These are phyloP conservation scores for Xerocomus potaroensis DNA, from an alignment of 768 basidiomycete species.

Conservation along the genomic window DNA sequence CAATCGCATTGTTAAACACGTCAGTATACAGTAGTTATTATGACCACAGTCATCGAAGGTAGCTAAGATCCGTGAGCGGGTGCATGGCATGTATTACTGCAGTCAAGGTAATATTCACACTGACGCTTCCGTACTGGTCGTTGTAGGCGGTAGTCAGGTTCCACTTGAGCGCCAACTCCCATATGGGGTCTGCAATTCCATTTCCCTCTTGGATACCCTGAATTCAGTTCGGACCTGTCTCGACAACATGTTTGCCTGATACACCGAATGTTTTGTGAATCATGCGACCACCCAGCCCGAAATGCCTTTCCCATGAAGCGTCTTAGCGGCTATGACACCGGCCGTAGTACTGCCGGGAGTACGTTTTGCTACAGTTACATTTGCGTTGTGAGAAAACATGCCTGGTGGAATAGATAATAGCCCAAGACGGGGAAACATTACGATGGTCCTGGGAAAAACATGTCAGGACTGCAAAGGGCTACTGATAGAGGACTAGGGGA, in stretches of 20 bases:
- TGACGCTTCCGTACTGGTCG: constrained; percentile 39
- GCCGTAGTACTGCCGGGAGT: constrained; percentile 60
- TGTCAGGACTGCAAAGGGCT: no score
- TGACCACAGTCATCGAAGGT: constrained; percentile 52
- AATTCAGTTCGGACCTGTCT: constrained; percentile 60
- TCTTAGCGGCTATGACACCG: constrained; percentile 61
- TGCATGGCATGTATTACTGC: neutral
- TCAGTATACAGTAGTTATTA: constrained; percentile 46
- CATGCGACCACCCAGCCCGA: constrained; percentile 60
- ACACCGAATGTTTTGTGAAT: constrained; percentile 42
- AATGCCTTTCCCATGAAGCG: constrained; percentile 50
- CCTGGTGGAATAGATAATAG: constrained; percentile 1
- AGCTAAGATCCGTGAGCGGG: constrained; percentile 29
- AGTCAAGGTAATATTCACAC: constrained; percentile 30
- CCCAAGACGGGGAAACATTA: neutral
- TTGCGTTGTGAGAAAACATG: constrained; percentile 10
- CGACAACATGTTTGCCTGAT: constrained; percentile 39
- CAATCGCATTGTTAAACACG: constrained; percentile 37
- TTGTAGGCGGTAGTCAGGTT: constrained; percentile 43
- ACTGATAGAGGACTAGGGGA: no score
- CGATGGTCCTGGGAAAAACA: constrained; percentile 9
- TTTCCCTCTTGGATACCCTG: constrained; percentile 45
- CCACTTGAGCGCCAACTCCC: constrained; percentile 51
- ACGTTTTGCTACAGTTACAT: constrained; percentile 8
- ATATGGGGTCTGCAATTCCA: constrained; percentile 57